Base-by-base conservation (phyloP, 192 early-diverging fungal species). In the Gigaspora rosea region DNA sequence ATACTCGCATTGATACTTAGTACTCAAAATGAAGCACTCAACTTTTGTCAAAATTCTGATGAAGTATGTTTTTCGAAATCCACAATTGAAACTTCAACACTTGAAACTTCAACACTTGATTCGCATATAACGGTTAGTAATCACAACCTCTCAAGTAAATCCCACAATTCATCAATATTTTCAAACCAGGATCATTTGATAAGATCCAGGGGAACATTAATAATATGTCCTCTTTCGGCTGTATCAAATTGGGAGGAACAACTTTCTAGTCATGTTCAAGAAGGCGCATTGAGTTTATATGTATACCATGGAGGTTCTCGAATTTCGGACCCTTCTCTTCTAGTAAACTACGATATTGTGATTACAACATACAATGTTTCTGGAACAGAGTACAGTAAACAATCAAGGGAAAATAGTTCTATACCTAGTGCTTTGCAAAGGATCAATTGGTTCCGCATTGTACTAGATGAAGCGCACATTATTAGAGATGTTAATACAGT, bases 401-500 rank as follows among this genome's bases (percentile, higher is more conserved):
- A 81, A 35, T 81, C 75, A 75, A 84, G 79, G 58, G 76, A 73
- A 41, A 41, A 41, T 41, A 6, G 41, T 51, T 77, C 62, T 51
- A 32, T 36, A 9, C 78, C 68, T 15, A 78, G 76, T n/a, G 80
- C 76, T 1, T 71, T 96, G 18, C 88, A 89, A 27, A 81, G 85
- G 2, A 86, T 96, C 4, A 85, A 94, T 61, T 99, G 93, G 91
- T 90, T 91, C 77, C 83, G 97, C 41, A 86, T 97, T 22, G 90
- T 98, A 15, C 80, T 98, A 41, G 97, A 98, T 79, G 97, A 98
- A 81, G 97, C 97, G 0, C 97, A 98, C 77, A 88, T 90, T 48
- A 97, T 98, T 73, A 97, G 97, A 71, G 92, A 94, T 76, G 83
- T 88, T 10, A 91, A 82, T 41, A 96, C 93, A 16, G 78, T 85